phyloP scores from a whole-genome alignment of 108 stramenopile species.

The Conticribra weissflogii region DNA sequence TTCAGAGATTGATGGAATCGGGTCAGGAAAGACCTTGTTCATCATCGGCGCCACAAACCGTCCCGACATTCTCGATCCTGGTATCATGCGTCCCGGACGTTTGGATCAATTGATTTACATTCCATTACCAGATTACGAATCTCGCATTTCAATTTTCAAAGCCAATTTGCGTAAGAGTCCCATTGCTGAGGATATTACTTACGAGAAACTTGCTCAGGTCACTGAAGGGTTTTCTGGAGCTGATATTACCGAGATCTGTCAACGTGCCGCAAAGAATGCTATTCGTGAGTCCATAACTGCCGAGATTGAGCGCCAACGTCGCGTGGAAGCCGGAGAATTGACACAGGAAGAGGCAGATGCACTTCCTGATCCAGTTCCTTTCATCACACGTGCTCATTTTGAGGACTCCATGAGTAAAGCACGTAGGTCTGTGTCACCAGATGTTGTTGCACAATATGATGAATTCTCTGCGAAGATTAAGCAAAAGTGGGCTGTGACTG shows the following conservation, averaged over 20 bases:
- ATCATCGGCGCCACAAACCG: slow-evolving; percentile 96
- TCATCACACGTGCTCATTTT: slow-evolving; percentile 80
- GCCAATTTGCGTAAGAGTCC: slow-evolving; percentile 95
- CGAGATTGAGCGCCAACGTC: slow-evolving; percentile 80
- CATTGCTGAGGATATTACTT: slow-evolving; percentile 78
- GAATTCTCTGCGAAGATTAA: slow-evolving; percentile 88
- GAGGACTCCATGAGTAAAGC: slow-evolving; percentile 90
- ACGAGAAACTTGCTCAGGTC: slow-evolving; percentile 83
- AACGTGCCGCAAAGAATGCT: slow-evolving; percentile 89
- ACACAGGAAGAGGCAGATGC: slow-evolving; percentile 86
- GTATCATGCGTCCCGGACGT: slow-evolving; percentile 94
- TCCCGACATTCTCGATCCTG: slow-evolving; percentile 93
- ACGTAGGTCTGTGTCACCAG: slow-evolving; percentile 84
- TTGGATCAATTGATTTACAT: slow-evolving; percentile 95
- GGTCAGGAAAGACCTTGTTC: slow-evolving; percentile 92
- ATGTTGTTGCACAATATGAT: slow-evolving; percentile 87
- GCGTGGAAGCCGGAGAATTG: slow-evolving; percentile 86
- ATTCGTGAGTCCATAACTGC: slow-evolving; percentile 94
- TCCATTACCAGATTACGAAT: slow-evolving; percentile 88
- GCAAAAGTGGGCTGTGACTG: slow-evolving; percentile 71
- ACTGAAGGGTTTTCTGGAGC: slow-evolving; percentile 95
- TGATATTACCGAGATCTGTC: slow-evolving; percentile 96
- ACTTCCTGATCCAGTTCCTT: slow-evolving; percentile 83
- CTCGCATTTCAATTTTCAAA: slow-evolving; percentile 92
- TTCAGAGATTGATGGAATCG: slow-evolving; percentile 98